Base-by-base conservation (phyloP, 2,329 filamentous ascomycete species). In the Colletotrichum limetticola region DNA sequence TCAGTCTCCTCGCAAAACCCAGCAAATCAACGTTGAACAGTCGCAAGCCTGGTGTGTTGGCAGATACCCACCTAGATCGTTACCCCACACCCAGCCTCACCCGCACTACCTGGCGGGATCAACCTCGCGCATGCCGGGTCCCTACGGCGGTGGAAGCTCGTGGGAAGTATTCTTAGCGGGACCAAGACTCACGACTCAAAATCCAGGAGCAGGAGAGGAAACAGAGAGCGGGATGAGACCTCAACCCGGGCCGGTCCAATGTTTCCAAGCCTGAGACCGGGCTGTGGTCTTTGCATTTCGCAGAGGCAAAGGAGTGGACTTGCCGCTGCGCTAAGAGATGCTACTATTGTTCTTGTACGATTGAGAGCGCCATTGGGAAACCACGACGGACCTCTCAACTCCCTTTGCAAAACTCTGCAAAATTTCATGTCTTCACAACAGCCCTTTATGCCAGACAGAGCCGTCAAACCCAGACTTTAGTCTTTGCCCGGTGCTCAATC, bases 41-140 rank as follows among this genome's bases (percentile, higher is more conserved):
- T 35, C 32, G 53, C 53, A 56, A 28, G 26, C 22, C 53, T 56
- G 53, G 26, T 24, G 58, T 24, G 66, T 42, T 68, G 66, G 57
- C 66, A 62, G 46, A 56, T 52, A 24, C 30, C 66, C 66, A 62
- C 66, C 46, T 30, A 11, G 19, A 49, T 52, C 22, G 37, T 26
- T 24, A 26, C 56, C 56, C 65, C 53, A 66, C 35, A 66, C 19
- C 58, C 66, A 68, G 57, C 66, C 66, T 62, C 66, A 68, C 30
- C 57, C n/a, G 30, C 57, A 56, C 66, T 59, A 58, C 6, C 11
- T 62, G 49, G 24, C 32, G 42, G 42, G 42, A 49, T 49, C 42
- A 49, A 9, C 42, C 42, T 49, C 42, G 42, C 42, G 19, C 19
- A 9, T 22, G 37, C 42, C 42, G 42, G 42, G 42, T 22, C 19